Percentiles rank a stretch among this genome's conserved stretches.
Conservation (phyloP, 202 grass and related monocot species). For the Schoenoplectus tabernaemontani region DNA sequence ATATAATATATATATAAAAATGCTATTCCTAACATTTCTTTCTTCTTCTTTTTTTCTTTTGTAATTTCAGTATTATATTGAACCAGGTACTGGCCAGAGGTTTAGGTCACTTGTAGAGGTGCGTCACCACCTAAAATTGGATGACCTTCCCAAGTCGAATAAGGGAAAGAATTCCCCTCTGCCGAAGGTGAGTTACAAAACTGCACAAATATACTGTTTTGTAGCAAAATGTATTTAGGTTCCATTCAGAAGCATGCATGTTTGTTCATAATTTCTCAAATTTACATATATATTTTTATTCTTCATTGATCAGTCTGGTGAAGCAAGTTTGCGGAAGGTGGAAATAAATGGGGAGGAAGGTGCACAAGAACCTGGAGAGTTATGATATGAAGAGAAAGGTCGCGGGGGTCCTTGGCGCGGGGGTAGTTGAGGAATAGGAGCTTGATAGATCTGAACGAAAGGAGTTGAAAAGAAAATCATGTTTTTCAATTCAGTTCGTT, state of each 20-base stretch:
- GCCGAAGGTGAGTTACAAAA: neutral
- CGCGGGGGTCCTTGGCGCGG: neutral
- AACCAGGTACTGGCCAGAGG: conserved; percentile 4
- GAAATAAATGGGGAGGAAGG: neutral
- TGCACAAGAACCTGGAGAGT: neutral
- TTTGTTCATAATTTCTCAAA: neutral
- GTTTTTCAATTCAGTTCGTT: neutral
- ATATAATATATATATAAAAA: neutral
- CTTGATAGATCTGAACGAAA: neutral
- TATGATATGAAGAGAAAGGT: neutral
- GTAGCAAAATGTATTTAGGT: neutral
- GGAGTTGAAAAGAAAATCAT: neutral
- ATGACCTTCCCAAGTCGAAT: neutral
- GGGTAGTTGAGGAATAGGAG: neutral
- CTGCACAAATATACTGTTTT: neutral
- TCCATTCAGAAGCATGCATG: neutral
- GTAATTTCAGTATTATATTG: conserved; percentile 20
- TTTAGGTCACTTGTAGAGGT: conserved; percentile 12
- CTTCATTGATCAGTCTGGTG: neutral
- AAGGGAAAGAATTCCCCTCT: neutral
- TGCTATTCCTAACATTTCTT: neutral
- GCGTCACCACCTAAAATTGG: neutral
- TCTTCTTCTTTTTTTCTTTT: neutral
- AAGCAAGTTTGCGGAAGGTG: neutral
- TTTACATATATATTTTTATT: neutral